Percentiles rank a stretch among this genome's conserved stretches.
phyloP scores from a whole-genome alignment of 2,329 filamentous ascomycete species.

The Elsinoe perseae region DNA sequence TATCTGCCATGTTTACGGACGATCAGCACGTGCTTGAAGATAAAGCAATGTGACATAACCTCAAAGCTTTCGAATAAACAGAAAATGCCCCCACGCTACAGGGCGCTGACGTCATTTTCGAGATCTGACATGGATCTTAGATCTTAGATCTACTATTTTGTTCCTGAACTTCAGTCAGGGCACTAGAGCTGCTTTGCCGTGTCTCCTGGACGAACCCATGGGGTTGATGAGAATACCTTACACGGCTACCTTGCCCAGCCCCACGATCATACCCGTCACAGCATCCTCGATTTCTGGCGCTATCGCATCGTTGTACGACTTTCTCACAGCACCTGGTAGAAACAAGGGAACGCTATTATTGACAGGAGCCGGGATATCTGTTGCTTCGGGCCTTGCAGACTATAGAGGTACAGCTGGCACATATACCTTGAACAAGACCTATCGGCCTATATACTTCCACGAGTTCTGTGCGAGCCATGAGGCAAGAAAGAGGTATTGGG shows the following conservation, averaged over 20 bases:
- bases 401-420: constrained; percentile 86
- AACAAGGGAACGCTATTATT: constrained; percentile 54
- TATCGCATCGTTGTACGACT: constrained; percentile 65
- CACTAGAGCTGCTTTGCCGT: neutral
- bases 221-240: constrained; percentile 78
- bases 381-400: constrained; percentile 86
- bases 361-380: constrained; percentile 84
- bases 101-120: neutral
- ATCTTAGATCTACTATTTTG: constrained; percentile 6
- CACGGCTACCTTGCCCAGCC: constrained; percentile 69
- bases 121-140: constrained; percentile 3
- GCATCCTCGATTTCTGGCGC: constrained; percentile 66
- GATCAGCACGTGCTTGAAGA: neutral
- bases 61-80: neutral
- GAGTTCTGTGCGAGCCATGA: constrained; percentile 80
- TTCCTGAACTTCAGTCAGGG: neutral
- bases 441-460: constrained; percentile 85
- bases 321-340: constrained; percentile 54
- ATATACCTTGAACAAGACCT: constrained; percentile 83
- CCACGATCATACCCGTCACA: constrained; percentile 63
- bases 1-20: constrained; percentile 4
- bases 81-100: neutral
- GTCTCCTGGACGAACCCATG: constrained; percentile 1
- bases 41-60: neutral
- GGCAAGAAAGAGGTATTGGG: constrained; percentile 89